Evolutionary conservation across 1,284 basidiomycete genomes (phyloP).

Genomic region (Vanrija humicola): DNA sequence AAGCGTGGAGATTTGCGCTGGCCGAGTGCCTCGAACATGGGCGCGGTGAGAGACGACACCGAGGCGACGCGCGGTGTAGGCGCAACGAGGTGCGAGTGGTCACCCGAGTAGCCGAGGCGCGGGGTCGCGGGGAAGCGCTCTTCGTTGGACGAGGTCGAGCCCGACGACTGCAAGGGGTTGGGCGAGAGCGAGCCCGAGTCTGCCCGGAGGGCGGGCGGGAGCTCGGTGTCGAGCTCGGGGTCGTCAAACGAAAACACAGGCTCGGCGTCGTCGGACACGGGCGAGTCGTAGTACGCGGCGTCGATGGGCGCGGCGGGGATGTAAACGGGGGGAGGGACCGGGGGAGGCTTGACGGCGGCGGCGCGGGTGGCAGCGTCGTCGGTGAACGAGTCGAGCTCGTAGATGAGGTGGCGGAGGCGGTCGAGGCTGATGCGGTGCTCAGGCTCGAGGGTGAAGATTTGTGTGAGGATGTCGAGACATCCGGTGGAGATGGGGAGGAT

Average conservation of each 20-base stretch:
- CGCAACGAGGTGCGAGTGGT: background rate
- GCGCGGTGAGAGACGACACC: slow-evolving; percentile 12
- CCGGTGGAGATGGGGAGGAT: slow-evolving; percentile 61
- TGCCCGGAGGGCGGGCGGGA: slow-evolving; percentile 38
- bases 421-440: slow-evolving; percentile 58
- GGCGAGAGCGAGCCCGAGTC: slow-evolving; percentile 33
- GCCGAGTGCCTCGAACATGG: slow-evolving; percentile 13
- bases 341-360: slow-evolving; percentile 18
- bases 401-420: slow-evolving; percentile 61
- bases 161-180: slow-evolving; percentile 27
- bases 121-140: slow-evolving; percentile 42
- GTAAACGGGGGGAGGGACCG: slow-evolving; percentile 19
- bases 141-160: slow-evolving; percentile 21
- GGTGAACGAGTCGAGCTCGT: slow-evolving; percentile 63
- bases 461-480: slow-evolving; percentile 55
- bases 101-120: slow-evolving; percentile 13
- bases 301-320: slow-evolving; percentile 14
- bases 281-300: slow-evolving; percentile 14
- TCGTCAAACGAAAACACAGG: slow-evolving; percentile 36
- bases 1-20: slow-evolving; percentile 7
- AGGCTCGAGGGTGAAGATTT: slow-evolving; percentile 60
- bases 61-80: slow-evolving; percentile 12
- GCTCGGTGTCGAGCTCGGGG: slow-evolving; percentile 14
- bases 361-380: slow-evolving; percentile 52
- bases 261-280: slow-evolving; percentile 22